Conservation (phyloP, 2,329 filamentous ascomycete genomes). For the Waltergamsia citrina region DNA sequence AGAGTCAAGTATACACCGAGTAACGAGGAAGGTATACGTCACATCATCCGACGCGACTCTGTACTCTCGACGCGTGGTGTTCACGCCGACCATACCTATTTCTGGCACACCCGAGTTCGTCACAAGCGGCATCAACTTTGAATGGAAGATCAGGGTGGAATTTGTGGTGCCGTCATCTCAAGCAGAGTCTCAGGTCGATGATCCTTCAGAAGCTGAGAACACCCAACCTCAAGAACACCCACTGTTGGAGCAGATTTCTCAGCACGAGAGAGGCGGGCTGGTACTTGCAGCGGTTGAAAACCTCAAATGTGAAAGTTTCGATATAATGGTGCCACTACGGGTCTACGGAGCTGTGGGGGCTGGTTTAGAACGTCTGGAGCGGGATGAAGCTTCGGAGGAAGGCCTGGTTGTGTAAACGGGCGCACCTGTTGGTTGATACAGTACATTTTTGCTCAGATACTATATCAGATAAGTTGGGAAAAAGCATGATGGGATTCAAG, state of each 20-base stretch:
- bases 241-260: conserved; percentile 69
- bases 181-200: background rate
- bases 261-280: conserved; percentile 66
- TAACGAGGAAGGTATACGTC: conserved; percentile 74
- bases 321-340: conserved; percentile 73
- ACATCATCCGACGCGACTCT: conserved; percentile 74
- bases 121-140: conserved; percentile 76
- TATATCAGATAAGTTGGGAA: too few relatives aligned
- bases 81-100: conserved; percentile 74
- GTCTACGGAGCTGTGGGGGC: conserved; percentile 62
- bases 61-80: conserved; percentile 69
- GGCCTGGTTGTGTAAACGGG: conserved; percentile 25
- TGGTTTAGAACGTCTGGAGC: conserved; percentile 45
- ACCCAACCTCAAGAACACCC: conserved; percentile 20
- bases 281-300: conserved; percentile 71
- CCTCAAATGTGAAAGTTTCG: conserved; percentile 79
- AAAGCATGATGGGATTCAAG: too few relatives aligned
- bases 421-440: conserved; percentile 1
- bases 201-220: conserved; percentile 15
- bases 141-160: conserved; percentile 85
- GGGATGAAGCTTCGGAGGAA: conserved; percentile 43
- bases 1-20: conserved; percentile 74
- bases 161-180: conserved; percentile 74
- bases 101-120: conserved; percentile 83
- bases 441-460: background rate